phyloP scores from a whole-genome alignment of 2,329 filamentous ascomycete genomes.

The Anisogramma anomala region DNA sequence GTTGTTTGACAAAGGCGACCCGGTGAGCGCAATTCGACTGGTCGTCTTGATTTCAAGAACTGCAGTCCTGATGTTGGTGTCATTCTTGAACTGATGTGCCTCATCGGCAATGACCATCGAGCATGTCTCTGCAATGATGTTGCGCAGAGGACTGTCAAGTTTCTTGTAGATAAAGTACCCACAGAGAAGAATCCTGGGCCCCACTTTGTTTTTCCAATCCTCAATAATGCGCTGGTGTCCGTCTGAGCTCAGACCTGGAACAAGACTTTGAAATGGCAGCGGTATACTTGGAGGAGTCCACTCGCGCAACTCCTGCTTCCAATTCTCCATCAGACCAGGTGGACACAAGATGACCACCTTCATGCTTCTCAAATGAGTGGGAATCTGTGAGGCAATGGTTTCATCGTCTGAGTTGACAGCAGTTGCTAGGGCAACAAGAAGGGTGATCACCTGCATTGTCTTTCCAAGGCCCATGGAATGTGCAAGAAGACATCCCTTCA shows the following conservation, averaged over 20 bases:
- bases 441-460: conserved; percentile 79
- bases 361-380: conserved; percentile 47
- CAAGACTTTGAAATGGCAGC: conserved; percentile 46
- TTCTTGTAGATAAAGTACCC: too few relatives aligned
- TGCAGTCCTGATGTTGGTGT: conserved; percentile 39
- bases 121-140: conserved; percentile 46
- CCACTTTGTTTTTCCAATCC: conserved; percentile 41
- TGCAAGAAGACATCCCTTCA: conserved; percentile 69
- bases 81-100: conserved; percentile 69
- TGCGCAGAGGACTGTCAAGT: too few relatives aligned
- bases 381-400: conserved; percentile 53
- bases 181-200: conserved; percentile 64
- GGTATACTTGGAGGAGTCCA: conserved; percentile 53
- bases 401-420: conserved; percentile 49
- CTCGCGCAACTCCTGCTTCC: conserved; percentile 61
- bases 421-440: conserved; percentile 64
- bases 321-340: conserved; percentile 64
- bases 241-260: conserved; percentile 24
- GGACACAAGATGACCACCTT: conserved; percentile 68
- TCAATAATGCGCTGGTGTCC: conserved; percentile 36
- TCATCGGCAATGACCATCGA: conserved; percentile 76
- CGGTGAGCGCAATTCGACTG: conserved; percentile 72
- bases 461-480: conserved; percentile 91
- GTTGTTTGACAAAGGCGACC: conserved; percentile 76
- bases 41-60: conserved; percentile 52